A percentile compares a stretch with the other conserved stretches of the same genome.
These are phyloP conservation scores for Senna tora DNA, from an alignment of 306 rosid species.

Conservation along the genomic window DNA sequence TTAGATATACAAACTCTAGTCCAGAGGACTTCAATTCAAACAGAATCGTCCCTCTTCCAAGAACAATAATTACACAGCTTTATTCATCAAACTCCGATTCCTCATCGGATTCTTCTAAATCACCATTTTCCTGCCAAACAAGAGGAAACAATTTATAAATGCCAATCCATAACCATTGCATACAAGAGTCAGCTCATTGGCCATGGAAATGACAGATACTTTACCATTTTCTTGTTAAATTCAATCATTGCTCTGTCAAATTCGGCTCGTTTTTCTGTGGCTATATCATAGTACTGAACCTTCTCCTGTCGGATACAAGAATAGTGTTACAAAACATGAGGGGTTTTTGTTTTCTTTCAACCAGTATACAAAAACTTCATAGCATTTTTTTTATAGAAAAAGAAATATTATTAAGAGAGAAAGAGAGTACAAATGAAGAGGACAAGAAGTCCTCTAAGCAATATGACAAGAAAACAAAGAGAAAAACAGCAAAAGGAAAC, in stretches of 20 bases:
- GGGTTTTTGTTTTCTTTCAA: background rate
- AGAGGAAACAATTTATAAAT: conserved; percentile 22
- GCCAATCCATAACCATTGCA: conserved; percentile 7
- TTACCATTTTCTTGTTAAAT: conserved; percentile 72
- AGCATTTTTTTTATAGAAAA: no score
- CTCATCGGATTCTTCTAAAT: conserved; percentile 60
- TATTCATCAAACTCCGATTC: conserved; percentile 61
- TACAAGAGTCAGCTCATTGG: conserved; percentile 17
- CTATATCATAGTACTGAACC: conserved; percentile 90
- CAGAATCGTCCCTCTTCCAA: conserved; percentile 21
- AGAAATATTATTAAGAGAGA: no score
- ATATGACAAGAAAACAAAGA: no score
- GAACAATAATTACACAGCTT: conserved; percentile 29
- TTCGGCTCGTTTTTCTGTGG: conserved; percentile 87
- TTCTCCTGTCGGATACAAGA: conserved; percentile 69
- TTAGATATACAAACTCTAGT: conserved; percentile 46
- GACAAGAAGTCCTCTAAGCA: no score
- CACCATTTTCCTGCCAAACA: conserved; percentile 73
- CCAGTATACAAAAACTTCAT: conserved; percentile 17
- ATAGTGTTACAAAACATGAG: conserved; percentile 16
- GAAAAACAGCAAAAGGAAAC: no score
- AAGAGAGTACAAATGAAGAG: no score
- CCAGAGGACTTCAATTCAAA: conserved; percentile 27
- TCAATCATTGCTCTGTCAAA: conserved; percentile 79
- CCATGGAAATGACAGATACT: conserved; percentile 26